Percentiles rank a stretch among this genome's conserved stretches.
phyloP scores from a whole-genome alignment of 495 filamentous ascomycete species.

The Recurvomyces mirabilis region DNA sequence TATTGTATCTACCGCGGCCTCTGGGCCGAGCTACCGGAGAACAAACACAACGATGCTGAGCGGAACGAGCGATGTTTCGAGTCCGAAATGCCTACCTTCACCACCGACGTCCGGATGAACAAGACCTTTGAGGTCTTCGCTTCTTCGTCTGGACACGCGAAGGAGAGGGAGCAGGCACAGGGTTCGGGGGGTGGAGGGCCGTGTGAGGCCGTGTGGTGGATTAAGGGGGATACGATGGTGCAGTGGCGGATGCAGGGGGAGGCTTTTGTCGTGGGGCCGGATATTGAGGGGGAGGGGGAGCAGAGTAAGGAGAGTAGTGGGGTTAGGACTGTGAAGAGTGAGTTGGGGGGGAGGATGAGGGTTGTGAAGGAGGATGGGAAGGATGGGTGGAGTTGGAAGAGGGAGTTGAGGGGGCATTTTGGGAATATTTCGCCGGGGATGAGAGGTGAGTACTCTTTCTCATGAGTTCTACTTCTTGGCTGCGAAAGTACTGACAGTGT shows the following conservation, averaged over 20 bases:
- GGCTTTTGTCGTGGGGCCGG: conserved; percentile 47
- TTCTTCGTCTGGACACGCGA: conserved; percentile 30
- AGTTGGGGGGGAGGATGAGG: conserved; percentile 35
- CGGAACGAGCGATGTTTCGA: conserved; percentile 57
- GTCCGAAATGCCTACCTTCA: conserved; percentile 68
- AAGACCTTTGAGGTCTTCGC: conserved; percentile 62
- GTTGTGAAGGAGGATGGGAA: conserved; percentile 26
- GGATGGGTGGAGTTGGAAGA: conserved; percentile 46
- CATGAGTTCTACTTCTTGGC: no score
- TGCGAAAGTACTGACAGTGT: conserved; percentile 3
- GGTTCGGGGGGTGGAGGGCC: conserved; percentile 53
- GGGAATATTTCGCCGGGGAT: conserved; percentile 65
- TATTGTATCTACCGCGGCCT: conserved; percentile 73
- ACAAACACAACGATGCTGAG: conserved; percentile 54
- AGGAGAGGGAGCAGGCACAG: conserved; percentile 28
- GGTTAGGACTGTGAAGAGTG: conserved; percentile 38
- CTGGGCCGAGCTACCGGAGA: conserved; percentile 56
- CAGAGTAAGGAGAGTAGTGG: conserved; percentile 33
- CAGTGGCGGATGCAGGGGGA: conserved; percentile 79
- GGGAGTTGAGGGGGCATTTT: conserved; percentile 75
- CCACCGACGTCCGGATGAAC: conserved; percentile 76
- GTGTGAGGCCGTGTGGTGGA: conserved; percentile 80
- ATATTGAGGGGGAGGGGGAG: conserved; percentile 37
- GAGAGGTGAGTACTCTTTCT: conserved; percentile 27
- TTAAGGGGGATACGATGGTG: conserved; percentile 45